Evolutionary conservation across 2,329 filamentous ascomycete genomes (phyloP), one percentile per base, ranked within the genome.

Genomic region (Colletotrichum sansevieriae): DNA sequence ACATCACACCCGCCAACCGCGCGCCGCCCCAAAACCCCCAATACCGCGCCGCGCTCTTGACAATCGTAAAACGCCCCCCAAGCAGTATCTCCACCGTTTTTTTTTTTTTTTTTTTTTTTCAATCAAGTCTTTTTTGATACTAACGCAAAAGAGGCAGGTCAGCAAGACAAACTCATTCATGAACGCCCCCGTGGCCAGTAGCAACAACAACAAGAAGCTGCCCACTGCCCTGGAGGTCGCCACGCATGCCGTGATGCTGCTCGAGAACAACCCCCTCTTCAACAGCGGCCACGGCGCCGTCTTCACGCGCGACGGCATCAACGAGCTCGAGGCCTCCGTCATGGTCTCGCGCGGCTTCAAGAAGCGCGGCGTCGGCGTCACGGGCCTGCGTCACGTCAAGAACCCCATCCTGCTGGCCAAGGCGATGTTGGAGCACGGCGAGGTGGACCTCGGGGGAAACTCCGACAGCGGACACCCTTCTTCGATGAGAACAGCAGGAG

Each of bases 241-340:
- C 2, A 91, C 91, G 2, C 87, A 91, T 77, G 94, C 94, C 51
- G 93, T 97, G 11, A 82, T 84, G 1, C 84, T 91, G 29, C 87
- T 97, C 15, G 94, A 97, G 80, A 84, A 97, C 75, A 88, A 94
- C 75, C 86, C 91, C 2, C 87, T 97, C 4, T 97, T 96, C 85
- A 97, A 97, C 81, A 90, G 90, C 65, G 94, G 90, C 8, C 90
- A 90, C 74, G 95, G 95, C 61, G 92, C 94, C 58, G 94, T 97
- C 20, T 97, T 97, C 79, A 97, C 93, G 0, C 88, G 90, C 58
- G 90, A 91, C 72, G 95, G 94, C 18, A 87, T 90, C 71, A 94
- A 95, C 77, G 92, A 97, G 81, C 89, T 97, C 70, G 94, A 97
- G 80, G 92, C 93, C 1, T 92, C 90, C 9, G 88, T 97, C 59